Evolutionary conservation across 2,329 filamentous ascomycete species (phyloP).

Genomic region (Xylaria sp.): DNA sequence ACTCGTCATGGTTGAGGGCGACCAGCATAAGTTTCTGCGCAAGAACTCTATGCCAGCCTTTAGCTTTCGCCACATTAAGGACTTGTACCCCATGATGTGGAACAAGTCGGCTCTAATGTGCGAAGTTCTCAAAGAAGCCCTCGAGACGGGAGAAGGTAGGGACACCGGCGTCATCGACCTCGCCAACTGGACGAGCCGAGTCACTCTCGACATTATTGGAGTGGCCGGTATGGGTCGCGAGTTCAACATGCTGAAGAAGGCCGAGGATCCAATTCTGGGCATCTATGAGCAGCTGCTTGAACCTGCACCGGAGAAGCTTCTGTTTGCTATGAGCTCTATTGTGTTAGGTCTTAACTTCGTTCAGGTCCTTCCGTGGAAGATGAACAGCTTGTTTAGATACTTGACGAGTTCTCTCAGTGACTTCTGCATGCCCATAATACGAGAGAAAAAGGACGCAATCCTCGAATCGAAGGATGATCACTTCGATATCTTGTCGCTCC

Average conservation of each 20-base stretch:
- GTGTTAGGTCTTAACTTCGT: constrained; percentile 35
- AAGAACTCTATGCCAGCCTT: constrained; percentile 73
- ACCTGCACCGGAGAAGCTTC: constrained; percentile 52
- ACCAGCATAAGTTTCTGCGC: constrained; percentile 72
- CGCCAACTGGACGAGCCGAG: constrained; percentile 56
- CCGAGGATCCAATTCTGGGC: constrained; percentile 49
- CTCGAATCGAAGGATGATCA: constrained; percentile 48
- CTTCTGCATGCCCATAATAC: constrained; percentile 53
- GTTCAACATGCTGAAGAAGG: constrained; percentile 51
- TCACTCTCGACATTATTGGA: constrained; percentile 66
- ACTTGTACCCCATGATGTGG: constrained; percentile 75
- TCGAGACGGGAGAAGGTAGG: constrained; percentile 29
- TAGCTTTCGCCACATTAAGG: constrained; percentile 70
- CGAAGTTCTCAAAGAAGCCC: constrained; percentile 50
- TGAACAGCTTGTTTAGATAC: constrained; percentile 49
- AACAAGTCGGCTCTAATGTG: constrained; percentile 50
- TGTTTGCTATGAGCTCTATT: constrained; percentile 46
- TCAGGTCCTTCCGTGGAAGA: constrained; percentile 50
- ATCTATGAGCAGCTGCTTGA: constrained; percentile 53
- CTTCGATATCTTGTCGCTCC: constrained; percentile 67
- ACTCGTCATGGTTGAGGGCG: constrained; percentile 69
- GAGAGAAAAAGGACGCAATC: constrained; percentile 56
- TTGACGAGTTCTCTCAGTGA: constrained; percentile 44
- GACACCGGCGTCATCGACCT: constrained; percentile 43
- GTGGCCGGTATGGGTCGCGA: constrained; percentile 62